Evolutionary conservation across 305 asterid species (phyloP), one percentile per base, ranked within the genome.

Genomic region (Caryopteris hybrid): DNA sequence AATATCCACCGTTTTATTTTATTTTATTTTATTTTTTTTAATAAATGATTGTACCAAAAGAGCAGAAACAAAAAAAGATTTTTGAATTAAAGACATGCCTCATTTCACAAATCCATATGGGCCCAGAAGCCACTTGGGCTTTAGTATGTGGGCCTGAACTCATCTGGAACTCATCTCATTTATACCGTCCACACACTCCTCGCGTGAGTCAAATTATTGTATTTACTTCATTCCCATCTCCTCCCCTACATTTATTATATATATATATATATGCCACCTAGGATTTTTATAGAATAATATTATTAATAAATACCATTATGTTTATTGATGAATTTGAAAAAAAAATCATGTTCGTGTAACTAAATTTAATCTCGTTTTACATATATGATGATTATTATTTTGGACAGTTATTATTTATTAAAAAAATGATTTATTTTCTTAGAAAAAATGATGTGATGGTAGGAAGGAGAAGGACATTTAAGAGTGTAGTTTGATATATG

Each of bases 201-300:
- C 78, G 80, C 84, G 84, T 74, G 80, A 76, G 67, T 64, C 74
- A 64, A 68, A 82, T 76, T 59, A 77, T 76, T 76, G 82, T 73
- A 71, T 74, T 33, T 70, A 72, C 48, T 50, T 36, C 58, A 25
- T 20, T 45, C 58, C 41, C 23, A 4, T 31, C 67, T 34, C 47
- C 31, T n/a, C 50, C 14, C 46, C 42, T 57, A 59, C 76, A 77
- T 77, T 73, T 63, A 77, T 72, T 48, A 2, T 31, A 21, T 3
- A 10, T 8, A 34, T 6, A 20, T 10, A 20, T 6, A 4, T 53
- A 22, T 53, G 1, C 36, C 36, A 4, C 4, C n/a, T n/a, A n/a
- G n/a, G n/a, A n/a, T n/a, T n/a, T n/a, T n/a, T n/a, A n/a, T n/a
- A n/a, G n/a, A n/a, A n/a, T n/a, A n/a, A n/a, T n/a, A n/a, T n/a